A percentile compares a stretch with the other conserved stretches of the same genome.
phyloP scores from a whole-genome alignment of 495 filamentous ascomycete species.

The Podospora australis region DNA sequence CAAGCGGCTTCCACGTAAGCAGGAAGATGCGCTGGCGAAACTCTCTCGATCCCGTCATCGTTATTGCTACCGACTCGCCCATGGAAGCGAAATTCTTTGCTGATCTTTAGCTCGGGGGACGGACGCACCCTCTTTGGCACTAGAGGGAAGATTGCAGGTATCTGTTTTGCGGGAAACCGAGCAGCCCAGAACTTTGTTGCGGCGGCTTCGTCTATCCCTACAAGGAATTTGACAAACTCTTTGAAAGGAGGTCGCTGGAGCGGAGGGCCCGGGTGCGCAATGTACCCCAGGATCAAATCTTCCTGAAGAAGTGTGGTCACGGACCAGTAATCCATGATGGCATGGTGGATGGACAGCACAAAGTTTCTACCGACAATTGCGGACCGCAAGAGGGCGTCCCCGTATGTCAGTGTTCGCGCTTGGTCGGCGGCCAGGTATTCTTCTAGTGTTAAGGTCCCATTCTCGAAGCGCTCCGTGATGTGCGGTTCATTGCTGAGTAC shows the following conservation, averaged over 20 bases:
- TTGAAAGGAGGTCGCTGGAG: not conserved
- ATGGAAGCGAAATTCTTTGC: too few relatives aligned
- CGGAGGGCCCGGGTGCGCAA: not conserved
- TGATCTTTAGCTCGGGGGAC: too few relatives aligned
- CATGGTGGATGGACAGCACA: not conserved
- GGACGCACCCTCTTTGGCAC: too few relatives aligned
- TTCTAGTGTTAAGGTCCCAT: not conserved
- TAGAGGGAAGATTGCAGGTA: not conserved
- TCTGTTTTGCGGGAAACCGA: not conserved
- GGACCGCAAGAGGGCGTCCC: not conserved
- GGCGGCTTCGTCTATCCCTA: not conserved
- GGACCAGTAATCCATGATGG: slow-evolving; percentile 1
- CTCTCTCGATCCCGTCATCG: too few relatives aligned
- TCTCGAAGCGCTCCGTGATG: not conserved
- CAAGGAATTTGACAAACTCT: not conserved
- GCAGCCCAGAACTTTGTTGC: not conserved
- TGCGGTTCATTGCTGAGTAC: not conserved
- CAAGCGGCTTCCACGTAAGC: not conserved
- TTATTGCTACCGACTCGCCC: not conserved
- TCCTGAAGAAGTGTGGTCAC: not conserved
- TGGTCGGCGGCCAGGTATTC: not conserved
- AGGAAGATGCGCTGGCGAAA: not conserved
- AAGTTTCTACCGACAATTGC: not conserved
- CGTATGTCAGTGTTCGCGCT: not conserved
- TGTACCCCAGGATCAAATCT: not conserved